phyloP scores from a whole-genome alignment of 2,329 filamentous ascomycete genomes.

The Capronia americana region DNA sequence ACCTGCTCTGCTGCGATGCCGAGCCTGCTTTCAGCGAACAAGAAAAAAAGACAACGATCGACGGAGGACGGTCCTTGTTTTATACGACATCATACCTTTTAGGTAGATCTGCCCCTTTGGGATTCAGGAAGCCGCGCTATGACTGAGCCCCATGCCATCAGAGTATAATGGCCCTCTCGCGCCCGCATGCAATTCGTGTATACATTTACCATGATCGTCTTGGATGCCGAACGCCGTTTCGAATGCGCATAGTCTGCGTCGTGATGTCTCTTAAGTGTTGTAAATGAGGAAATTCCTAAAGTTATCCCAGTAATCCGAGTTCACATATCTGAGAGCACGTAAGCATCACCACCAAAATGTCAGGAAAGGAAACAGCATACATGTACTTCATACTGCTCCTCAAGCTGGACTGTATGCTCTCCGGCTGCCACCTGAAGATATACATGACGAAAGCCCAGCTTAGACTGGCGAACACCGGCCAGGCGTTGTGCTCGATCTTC shows the following conservation, averaged over 20 bases:
- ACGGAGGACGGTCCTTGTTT: neutral
- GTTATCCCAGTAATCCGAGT: conserved; percentile 88
- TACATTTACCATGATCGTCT: conserved; percentile 6
- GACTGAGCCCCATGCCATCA: neutral
- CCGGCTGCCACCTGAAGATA: conserved; percentile 88
- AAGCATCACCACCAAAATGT: conserved; percentile 6
- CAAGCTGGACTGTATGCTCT: conserved; percentile 88
- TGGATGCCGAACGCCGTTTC: conserved; percentile 13
- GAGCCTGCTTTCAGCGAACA: neutral
- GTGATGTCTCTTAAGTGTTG: conserved; percentile 63
- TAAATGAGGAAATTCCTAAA: conserved; percentile 84
- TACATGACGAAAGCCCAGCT: conserved; percentile 97
- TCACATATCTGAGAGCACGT: conserved; percentile 63
- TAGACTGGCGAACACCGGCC: conserved; percentile 88
- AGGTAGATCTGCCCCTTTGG: neutral
- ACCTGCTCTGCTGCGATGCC: neutral
- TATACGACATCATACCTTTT: neutral
- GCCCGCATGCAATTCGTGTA: conserved; percentile 4
- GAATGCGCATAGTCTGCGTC: conserved; percentile 7
- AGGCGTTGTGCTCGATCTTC: conserved; percentile 72
- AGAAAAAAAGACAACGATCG: neutral
- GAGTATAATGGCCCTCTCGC: neutral
- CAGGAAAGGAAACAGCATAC: conserved; percentile 56
- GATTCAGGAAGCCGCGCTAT: neutral
- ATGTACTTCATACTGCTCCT: conserved; percentile 98